These are phyloP conservation scores for Erysimum cheiranthoides DNA, from an alignment of 345 rosid genomes.

Conservation along the genomic window DNA sequence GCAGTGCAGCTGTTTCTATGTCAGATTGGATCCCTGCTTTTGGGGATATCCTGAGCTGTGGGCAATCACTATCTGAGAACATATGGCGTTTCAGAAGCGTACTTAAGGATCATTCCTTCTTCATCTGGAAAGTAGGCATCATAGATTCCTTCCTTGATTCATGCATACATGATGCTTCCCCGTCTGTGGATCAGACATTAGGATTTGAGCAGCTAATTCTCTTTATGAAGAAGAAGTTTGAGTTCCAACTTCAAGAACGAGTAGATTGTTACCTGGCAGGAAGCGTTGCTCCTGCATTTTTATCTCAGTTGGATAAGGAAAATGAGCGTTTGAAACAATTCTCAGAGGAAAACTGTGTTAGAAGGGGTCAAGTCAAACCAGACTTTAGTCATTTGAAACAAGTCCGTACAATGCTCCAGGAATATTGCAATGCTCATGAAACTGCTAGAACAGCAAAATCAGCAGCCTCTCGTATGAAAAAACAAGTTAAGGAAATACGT, in stretches of 20 bases:
- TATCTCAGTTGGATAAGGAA: constrained; percentile 70
- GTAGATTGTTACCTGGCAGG: constrained; percentile 66
- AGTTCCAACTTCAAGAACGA: constrained; percentile 74
- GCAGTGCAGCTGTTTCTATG: constrained; percentile 50
- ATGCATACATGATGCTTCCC: constrained; percentile 77
- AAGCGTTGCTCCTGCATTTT: constrained; percentile 63
- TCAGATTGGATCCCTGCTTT: constrained; percentile 54
- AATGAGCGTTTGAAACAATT: constrained; percentile 58
- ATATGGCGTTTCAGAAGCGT: constrained; percentile 74
- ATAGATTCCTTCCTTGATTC: constrained; percentile 83
- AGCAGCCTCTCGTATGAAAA: constrained; percentile 73
- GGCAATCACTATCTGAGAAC: constrained; percentile 59
- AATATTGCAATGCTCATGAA: constrained; percentile 85
- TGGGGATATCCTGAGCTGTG: constrained; percentile 59
- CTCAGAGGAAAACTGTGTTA: constrained; percentile 53
- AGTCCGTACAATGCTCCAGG: constrained; percentile 81
- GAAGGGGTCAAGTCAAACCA: constrained; percentile 52
- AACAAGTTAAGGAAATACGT: constrained; percentile 70
- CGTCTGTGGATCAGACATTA: constrained; percentile 72
- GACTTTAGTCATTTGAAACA: constrained; percentile 57
- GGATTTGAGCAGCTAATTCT: constrained; percentile 88
- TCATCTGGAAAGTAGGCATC: constrained; percentile 85
- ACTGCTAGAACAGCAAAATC: constrained; percentile 83
- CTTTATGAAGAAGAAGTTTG: constrained; percentile 75
- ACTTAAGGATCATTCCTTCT: constrained; percentile 65